phyloP scores from a whole-genome alignment of 805 yeast species.

The Isabelozyma rhagii region DNA sequence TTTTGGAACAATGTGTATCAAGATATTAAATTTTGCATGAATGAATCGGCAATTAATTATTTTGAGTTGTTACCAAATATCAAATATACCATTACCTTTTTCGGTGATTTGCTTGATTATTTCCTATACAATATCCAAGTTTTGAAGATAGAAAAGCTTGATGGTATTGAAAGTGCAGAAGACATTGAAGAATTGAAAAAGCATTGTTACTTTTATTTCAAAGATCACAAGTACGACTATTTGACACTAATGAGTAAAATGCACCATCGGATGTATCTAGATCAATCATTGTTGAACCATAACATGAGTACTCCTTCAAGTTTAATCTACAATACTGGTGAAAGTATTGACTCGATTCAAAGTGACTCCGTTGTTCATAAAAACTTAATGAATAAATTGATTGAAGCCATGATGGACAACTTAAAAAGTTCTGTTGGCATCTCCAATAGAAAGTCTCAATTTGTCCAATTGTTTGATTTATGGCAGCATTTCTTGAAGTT shows the following conservation, averaged over 20 bases:
- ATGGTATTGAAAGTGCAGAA: neutral
- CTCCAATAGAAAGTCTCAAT: neutral
- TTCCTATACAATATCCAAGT: conserved; percentile 14
- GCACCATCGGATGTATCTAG: conserved; percentile 11
- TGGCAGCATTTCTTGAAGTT: conserved; percentile 20
- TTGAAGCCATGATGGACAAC: conserved; percentile 14
- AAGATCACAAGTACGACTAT: conserved; percentile 19
- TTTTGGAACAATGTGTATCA: conserved; percentile 31
- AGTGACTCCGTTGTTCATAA: conserved; percentile 8
- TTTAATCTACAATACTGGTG: neutral
- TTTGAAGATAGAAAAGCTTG: conserved; percentile 4
- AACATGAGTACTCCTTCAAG: conserved; percentile 2
- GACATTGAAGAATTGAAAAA: conserved; percentile 1
- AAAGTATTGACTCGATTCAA: conserved; percentile 2
- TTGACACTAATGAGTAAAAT: conserved; percentile 14
- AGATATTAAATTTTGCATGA: conserved; percentile 20
- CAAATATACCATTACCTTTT: conserved; percentile 13
- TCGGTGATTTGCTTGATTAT: conserved; percentile 20
- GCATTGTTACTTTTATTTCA: conserved; percentile 15
- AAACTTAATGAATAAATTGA: conserved; percentile 9
- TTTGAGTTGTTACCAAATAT: conserved; percentile 17
- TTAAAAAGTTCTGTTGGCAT: conserved; percentile 7
- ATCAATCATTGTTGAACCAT: conserved; percentile 6
- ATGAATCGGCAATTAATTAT: conserved; percentile 9
- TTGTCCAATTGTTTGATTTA: conserved; percentile 8